Base-by-base conservation (phyloP, 2,329 filamentous ascomycete species). In the Orbilia blumenaviensis region DNA sequence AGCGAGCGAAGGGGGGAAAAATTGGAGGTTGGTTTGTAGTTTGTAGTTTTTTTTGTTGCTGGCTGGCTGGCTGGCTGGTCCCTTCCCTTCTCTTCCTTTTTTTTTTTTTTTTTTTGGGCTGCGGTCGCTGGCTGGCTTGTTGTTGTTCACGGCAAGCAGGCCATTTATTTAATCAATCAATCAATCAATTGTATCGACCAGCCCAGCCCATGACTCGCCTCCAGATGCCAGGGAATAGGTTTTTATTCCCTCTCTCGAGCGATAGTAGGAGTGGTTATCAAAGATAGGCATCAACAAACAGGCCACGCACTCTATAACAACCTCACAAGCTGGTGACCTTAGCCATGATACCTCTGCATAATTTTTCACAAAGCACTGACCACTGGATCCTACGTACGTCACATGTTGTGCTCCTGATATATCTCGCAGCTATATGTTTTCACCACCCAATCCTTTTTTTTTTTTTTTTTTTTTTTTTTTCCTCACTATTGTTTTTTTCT, bases 21-120 rank as follows among this genome's bases (percentile, higher is more conserved):
- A 46, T 68, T 75, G 71, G 71, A 75, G 71, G 71, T 64, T 75
- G 71, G 71, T 60, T 61, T 74, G 68, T n/a, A n/a, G 68, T 75
- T 67, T 44, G 29, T 52, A n/a, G n/a, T n/a, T n/a, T n/a, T n/a
- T n/a, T n/a, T n/a, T n/a, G n/a, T n/a, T n/a, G 50, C 62, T 67
- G 56, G 63, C 71, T 52, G 48, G 48, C 48, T 32, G 50, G 42
- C 41, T 38, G 36, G 36, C 5, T 46, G n/a, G n/a, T n/a, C n/a
- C n/a, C n/a, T 46, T 23, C 10, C 10, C 10, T 34, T 34, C 10
- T 34, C 10, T 34, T 34, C 10, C 10, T 34, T 34, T 34, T 34
- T 34, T 34, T 10, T 34, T 10, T 34, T 34, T 34, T 54, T 66
- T 66, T 66, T 46, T 25, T 21, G 23, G 38, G 38, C 50, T 12